A percentile compares a stretch with the other conserved stretches of the same genome.
phyloP scores from a whole-genome alignment of 2,329 filamentous ascomycete genomes.

The Claviceps pazoutovae region DNA sequence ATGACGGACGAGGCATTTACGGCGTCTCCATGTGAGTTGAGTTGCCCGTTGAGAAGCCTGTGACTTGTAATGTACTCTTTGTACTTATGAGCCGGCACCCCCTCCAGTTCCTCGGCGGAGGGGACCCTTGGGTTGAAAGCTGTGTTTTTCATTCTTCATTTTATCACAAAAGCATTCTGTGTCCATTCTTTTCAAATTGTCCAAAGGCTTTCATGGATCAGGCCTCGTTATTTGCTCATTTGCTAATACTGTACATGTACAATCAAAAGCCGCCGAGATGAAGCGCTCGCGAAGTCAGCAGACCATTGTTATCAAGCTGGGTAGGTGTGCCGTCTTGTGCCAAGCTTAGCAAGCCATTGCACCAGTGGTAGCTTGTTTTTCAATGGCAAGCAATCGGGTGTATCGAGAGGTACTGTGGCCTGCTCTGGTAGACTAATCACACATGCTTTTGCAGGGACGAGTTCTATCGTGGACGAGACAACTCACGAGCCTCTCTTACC shows the following conservation, averaged over 20 bases:
- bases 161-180: constrained; percentile 1
- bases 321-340: constrained; percentile 31
- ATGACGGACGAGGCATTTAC: constrained; percentile 10
- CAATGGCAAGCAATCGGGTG: not conserved
- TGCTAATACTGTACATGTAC: constrained; percentile 4
- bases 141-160: constrained; percentile 3
- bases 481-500: constrained; percentile 88
- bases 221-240: not conserved
- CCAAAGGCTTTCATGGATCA: constrained; percentile 4
- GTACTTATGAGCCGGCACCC: not conserved
- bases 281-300: constrained; percentile 37
- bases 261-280: constrained; percentile 37
- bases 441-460: constrained; percentile 53
- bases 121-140: not conserved
- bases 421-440: not conserved
- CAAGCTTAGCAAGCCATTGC: not conserved
- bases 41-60: constrained; percentile 1
- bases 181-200: not conserved
- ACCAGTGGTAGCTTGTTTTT: not conserved
- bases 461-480: constrained; percentile 95
- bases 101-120: not conserved
- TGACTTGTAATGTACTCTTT: constrained; percentile 1
- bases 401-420: not conserved
- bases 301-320: constrained; percentile 70
- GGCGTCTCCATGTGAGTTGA: constrained; percentile 6